A percentile compares a stretch with the other conserved stretches of the same genome.
These are phyloP conservation scores for Globisporangium okanoganense DNA, from an alignment of 352 stramenopile species.

Conservation along the genomic window DNA sequence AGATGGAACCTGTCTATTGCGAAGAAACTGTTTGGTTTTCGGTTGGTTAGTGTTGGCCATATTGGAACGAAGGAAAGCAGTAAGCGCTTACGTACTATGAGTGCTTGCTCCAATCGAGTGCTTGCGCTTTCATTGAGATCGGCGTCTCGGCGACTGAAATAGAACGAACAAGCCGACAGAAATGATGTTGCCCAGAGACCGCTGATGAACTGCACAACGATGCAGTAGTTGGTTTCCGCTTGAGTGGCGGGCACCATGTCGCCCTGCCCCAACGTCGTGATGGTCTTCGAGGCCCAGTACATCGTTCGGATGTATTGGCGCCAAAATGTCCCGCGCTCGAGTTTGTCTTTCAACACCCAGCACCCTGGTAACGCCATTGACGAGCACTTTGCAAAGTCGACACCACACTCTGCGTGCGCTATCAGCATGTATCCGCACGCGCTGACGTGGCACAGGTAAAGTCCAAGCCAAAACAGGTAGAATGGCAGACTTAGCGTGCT, in stretches of 20 bases:
- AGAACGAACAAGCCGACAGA: conserved; percentile 23
- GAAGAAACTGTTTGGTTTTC: conserved; percentile 13
- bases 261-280: conserved; percentile 24
- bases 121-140: conserved; percentile 16
- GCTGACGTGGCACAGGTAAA: conserved; percentile 22
- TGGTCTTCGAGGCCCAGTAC: conserved; percentile 27
- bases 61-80: neutral
- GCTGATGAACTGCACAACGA: conserved; percentile 21
- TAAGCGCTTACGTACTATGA: conserved; percentile 6
- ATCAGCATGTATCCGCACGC: conserved; percentile 26
- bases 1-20: conserved; percentile 9
- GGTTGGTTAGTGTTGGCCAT: neutral
- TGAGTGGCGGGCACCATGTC: conserved; percentile 19
- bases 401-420: conserved; percentile 19
- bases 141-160: conserved; percentile 20
- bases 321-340: conserved; percentile 15
- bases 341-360: conserved; percentile 22
- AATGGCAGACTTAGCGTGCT: conserved; percentile 12
- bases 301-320: conserved; percentile 23
- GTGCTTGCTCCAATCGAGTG: conserved; percentile 20
- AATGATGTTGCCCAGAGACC: conserved; percentile 24
- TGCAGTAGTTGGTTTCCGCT: conserved; percentile 21
- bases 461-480: conserved; percentile 18
- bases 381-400: conserved; percentile 17
- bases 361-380: conserved; percentile 13